Evolutionary conservation across 75 land plant species (phyloP).

Genomic region (Ceratopteris richardii): DNA sequence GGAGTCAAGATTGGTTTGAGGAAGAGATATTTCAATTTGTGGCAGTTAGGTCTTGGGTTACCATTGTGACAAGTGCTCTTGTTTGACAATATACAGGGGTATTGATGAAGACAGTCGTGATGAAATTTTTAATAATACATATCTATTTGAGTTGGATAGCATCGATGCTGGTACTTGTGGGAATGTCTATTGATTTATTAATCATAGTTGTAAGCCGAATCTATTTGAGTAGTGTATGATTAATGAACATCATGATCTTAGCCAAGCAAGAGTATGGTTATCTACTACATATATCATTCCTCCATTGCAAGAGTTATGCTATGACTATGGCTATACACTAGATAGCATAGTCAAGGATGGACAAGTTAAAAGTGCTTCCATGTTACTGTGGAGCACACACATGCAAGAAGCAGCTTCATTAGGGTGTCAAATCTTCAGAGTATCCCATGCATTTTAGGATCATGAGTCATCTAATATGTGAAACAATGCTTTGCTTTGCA

Average conservation of each 20-base stretch:
- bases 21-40: no score
- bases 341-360: slow-evolving; percentile 68
- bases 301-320: slow-evolving; percentile 74
- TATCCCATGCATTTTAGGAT: no score
- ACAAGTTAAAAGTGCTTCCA: slow-evolving; percentile 31
- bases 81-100: slow-evolving; percentile 79
- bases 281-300: slow-evolving; percentile 74
- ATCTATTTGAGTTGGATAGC: slow-evolving; percentile 86
- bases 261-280: slow-evolving; percentile 54
- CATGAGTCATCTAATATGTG: no score
- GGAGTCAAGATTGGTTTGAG: no score
- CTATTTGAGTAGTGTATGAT: slow-evolving; percentile 87
- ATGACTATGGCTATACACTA: slow-evolving; percentile 69
- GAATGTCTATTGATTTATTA: slow-evolving; percentile 76
- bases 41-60: slow-evolving; percentile 91
- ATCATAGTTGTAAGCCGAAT: slow-evolving; percentile 92
- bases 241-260: slow-evolving; percentile 60
- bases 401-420: slow-evolving; percentile 58
- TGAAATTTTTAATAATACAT: slow-evolving; percentile 23
- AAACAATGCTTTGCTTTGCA: no score
- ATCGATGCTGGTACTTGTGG: slow-evolving; percentile 73
- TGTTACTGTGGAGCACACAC: slow-evolving; percentile 62
- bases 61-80: slow-evolving; percentile 85
- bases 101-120: slow-evolving; percentile 53
- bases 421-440: no score